Evolutionary conservation across 2,329 filamentous ascomycete genomes (phyloP).

Genomic region (Fusarium humuli): DNA sequence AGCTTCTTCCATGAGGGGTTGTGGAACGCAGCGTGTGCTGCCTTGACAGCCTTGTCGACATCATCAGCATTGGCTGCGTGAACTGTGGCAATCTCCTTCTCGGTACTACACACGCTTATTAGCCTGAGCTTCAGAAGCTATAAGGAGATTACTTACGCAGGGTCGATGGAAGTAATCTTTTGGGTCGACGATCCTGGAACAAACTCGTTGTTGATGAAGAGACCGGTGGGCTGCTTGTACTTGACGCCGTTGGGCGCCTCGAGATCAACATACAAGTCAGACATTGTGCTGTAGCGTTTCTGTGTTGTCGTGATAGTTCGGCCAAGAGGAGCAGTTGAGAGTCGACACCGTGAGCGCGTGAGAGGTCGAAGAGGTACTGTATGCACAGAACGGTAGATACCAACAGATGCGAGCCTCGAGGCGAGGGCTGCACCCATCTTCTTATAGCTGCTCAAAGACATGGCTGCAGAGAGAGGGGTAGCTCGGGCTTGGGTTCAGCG

Average conservation of each 20-base stretch:
- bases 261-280: conserved; percentile 63
- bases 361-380: conserved; percentile 2
- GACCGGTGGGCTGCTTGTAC: conserved; percentile 77
- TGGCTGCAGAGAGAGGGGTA: conserved; percentile 34
- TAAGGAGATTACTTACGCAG: conserved; percentile 41
- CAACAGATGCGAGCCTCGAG: conserved; percentile 7
- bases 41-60: conserved; percentile 48
- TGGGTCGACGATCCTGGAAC: conserved; percentile 56
- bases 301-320: conserved; percentile 21
- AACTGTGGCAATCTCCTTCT: conserved; percentile 47
- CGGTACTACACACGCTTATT: conserved; percentile 37
- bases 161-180: conserved; percentile 48
- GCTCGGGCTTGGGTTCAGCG: conserved; percentile 1
- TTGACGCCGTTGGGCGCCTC: conserved; percentile 82
- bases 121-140: not conserved
- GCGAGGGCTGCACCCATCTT: conserved; percentile 35
- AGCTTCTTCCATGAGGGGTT: conserved; percentile 76
- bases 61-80: conserved; percentile 46
- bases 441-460: conserved; percentile 33
- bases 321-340: conserved; percentile 14
- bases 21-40: conserved; percentile 74
- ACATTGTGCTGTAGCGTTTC: conserved; percentile 40
- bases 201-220: conserved; percentile 89
- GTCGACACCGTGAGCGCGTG: conserved; percentile 20
- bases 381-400: conserved; percentile 14